Evolutionary conservation across 1,284 basidiomycete species (phyloP).

Genomic region (Ceratobasidium sp.): DNA sequence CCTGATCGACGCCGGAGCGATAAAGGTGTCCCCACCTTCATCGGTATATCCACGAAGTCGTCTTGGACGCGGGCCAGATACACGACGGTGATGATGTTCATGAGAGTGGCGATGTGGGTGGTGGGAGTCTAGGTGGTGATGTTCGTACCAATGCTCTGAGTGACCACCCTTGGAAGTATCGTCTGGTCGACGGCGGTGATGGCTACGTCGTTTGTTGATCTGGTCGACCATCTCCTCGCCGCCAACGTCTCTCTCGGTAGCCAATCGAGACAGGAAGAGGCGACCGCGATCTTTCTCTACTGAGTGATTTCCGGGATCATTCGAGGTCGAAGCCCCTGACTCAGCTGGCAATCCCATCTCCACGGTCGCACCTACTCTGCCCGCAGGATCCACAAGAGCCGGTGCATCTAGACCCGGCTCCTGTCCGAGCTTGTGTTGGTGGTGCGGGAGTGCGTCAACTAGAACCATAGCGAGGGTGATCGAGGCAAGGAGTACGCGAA

Average conservation of each 20-base stretch:
- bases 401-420: not conserved
- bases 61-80: not conserved
- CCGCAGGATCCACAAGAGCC: not conserved
- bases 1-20: constrained; percentile 19
- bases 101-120: constrained; percentile 3
- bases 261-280: no score
- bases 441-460: constrained; percentile 8
- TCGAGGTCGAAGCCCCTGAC: not conserved
- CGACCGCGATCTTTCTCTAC: no score
- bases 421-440: not conserved
- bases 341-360: not conserved
- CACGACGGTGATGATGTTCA: not conserved
- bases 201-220: not conserved
- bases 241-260: no score
- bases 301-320: not conserved
- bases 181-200: not conserved
- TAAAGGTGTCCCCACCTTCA: not conserved
- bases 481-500: not conserved
- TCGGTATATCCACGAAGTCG: not conserved
- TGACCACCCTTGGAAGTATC: constrained; percentile 17
- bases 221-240: not conserved
- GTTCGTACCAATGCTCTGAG: constrained; percentile 30
- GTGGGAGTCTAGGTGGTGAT: not conserved
- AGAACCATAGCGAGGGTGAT: constrained; percentile 6
- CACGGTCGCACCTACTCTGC: not conserved